These are phyloP conservation scores for Kwoniella sp. DNA, from an alignment of 768 basidiomycete genomes.

Conservation along the genomic window DNA sequence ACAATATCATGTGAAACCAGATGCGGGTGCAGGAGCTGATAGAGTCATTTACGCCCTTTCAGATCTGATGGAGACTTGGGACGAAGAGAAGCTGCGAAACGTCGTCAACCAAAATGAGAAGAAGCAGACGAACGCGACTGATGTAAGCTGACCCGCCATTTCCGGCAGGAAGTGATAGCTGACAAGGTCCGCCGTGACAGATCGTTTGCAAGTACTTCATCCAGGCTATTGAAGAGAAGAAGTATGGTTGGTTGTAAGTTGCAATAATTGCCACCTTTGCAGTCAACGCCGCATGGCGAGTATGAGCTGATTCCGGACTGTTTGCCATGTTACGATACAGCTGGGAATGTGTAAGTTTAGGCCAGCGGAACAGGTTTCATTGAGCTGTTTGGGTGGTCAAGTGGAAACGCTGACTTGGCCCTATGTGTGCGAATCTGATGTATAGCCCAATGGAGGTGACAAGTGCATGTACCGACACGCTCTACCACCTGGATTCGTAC, in stretches of 20 bases:
- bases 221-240: constrained; percentile 88
- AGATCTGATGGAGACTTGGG: constrained; percentile 99
- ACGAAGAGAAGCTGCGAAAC: constrained; percentile 85
- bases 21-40: too few species aligned
- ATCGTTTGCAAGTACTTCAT: constrained; percentile 99
- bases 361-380: too few species aligned
- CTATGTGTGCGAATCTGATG: neutral
- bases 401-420: neutral
- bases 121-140: constrained; percentile 88
- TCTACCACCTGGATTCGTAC: constrained; percentile 90
- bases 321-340: constrained; percentile 17
- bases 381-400: too few species aligned
- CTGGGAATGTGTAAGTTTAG: constrained; percentile 56
- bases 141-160: constrained; percentile 62
- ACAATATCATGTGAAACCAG: too few species aligned
- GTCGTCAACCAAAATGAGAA: constrained; percentile 75
- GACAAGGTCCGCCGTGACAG: too few species aligned
- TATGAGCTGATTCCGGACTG: neutral
- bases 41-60: constrained; percentile 6
- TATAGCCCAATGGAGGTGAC: constrained; percentile 57
- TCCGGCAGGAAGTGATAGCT: too few species aligned
- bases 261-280: neutral
- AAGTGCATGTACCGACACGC: constrained; percentile 93
- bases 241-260: constrained; percentile 62
- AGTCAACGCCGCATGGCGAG: neutral